These are phyloP conservation scores for Ascochyta koolunga DNA, from an alignment of 2,329 filamentous ascomycete genomes.

Conservation along the genomic window DNA sequence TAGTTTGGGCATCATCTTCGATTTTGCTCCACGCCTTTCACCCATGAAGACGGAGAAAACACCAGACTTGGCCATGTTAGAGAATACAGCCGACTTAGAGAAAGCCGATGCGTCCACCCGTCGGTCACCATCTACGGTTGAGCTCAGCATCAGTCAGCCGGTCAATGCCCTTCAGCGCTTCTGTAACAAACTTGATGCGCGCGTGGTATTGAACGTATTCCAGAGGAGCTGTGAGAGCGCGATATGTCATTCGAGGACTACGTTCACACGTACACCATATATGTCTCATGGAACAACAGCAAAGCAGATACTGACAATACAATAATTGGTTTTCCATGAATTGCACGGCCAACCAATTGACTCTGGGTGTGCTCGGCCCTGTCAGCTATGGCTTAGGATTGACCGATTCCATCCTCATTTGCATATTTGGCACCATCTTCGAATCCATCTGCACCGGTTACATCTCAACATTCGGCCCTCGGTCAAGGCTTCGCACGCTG, in stretches of 20 bases:
- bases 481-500: conserved; percentile 23
- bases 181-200: conserved; percentile 33
- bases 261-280: conserved; percentile 34
- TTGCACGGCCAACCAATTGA: conserved; percentile 62
- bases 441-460: conserved; percentile 31
- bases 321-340: conserved; percentile 63
- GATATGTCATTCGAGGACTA: conserved; percentile 25
- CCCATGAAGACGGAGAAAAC: neutral
- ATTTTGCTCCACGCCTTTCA: neutral
- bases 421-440: conserved; percentile 31
- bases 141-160: conserved; percentile 25
- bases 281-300: neutral
- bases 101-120: conserved; percentile 10
- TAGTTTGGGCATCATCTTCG: neutral
- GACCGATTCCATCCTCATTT: conserved; percentile 25
- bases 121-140: conserved; percentile 15
- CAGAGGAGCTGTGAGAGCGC: conserved; percentile 32
- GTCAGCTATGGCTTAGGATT: conserved; percentile 28
- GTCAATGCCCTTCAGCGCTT: conserved; percentile 27
- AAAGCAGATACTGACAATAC: neutral
- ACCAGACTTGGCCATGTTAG: neutral
- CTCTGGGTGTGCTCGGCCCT: conserved; percentile 30
- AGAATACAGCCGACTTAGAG: conserved; percentile 9
- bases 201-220: conserved; percentile 42
- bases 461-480: conserved; percentile 31